Conservation (phyloP, 2,329 filamentous ascomycete genomes). For the Chaetomium strumarium region DNA sequence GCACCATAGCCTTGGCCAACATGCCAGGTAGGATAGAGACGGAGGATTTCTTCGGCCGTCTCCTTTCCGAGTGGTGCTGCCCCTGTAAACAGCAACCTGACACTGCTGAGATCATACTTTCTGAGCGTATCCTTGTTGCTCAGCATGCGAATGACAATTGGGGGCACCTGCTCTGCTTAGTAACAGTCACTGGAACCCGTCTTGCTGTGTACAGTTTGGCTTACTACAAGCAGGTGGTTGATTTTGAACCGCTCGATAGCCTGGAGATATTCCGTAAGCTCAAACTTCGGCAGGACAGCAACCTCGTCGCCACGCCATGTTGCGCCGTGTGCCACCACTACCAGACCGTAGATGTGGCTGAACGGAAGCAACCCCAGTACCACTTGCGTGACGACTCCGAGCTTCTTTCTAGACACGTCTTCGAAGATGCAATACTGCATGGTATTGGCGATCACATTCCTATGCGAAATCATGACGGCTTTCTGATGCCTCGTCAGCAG, state of each 20-base stretch:
- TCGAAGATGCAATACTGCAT: constrained; percentile 53
- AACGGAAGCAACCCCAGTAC: constrained; percentile 67
- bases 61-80: constrained; percentile 74
- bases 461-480: constrained; percentile 78
- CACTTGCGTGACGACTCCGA: constrained; percentile 37
- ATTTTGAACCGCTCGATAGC: constrained; percentile 67
- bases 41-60: constrained; percentile 58
- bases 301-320: constrained; percentile 68
- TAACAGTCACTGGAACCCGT: constrained; percentile 30
- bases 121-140: constrained; percentile 55
- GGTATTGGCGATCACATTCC: constrained; percentile 72
- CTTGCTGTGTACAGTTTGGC: constrained; percentile 25
- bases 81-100: constrained; percentile 62
- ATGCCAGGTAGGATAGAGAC: constrained; percentile 55
- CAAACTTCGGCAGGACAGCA: constrained; percentile 70
- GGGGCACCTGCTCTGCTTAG: constrained; percentile 50
- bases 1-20: constrained; percentile 66
- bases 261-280: constrained; percentile 57
- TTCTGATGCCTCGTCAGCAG: constrained; percentile 44
- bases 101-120: constrained; percentile 66
- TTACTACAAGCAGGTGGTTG: constrained; percentile 57
- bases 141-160: constrained; percentile 72
- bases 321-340: constrained; percentile 61
- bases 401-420: constrained; percentile 32
- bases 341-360: constrained; percentile 75